Percentiles rank a stretch among this genome's conserved stretches.
phyloP scores from a whole-genome alignment of 768 basidiomycete genomes.

The Imleria badia region DNA sequence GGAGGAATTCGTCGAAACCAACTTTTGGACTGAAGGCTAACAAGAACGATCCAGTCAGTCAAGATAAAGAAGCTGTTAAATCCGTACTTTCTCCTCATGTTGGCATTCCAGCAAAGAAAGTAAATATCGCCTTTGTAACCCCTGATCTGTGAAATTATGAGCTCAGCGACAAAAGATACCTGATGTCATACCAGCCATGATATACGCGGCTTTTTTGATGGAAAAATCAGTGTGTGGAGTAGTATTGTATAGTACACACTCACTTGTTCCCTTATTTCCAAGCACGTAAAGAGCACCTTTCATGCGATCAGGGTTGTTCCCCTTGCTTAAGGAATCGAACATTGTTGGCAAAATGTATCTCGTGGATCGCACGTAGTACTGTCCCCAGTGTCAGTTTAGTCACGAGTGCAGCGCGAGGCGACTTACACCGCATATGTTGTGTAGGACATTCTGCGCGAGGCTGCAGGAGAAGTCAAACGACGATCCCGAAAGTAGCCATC shows the following conservation, averaged over 20 bases:
- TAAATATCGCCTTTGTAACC: constrained; percentile 56
- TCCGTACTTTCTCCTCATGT: constrained; percentile 77
- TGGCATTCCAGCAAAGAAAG: constrained; percentile 70
- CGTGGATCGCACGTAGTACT: constrained; percentile 75
- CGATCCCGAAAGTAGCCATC: background rate
- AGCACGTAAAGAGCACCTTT: constrained; percentile 89
- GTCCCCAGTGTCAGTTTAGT: constrained; percentile 12
- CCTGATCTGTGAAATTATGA: constrained; percentile 45
- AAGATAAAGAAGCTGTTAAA: constrained; percentile 25
- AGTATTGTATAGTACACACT: constrained; percentile 18
- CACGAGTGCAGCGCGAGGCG: background rate
- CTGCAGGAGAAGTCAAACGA: constrained; percentile 34
- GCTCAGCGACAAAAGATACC: constrained; percentile 5
- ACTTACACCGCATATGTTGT: constrained; percentile 64
- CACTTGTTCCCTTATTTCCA: constrained; percentile 70
- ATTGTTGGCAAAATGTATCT: constrained; percentile 60
- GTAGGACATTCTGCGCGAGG: constrained; percentile 66
- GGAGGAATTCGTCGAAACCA: constrained; percentile 46
- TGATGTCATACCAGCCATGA: constrained; percentile 56
- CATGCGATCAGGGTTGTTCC: constrained; percentile 88
- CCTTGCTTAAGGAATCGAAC: constrained; percentile 63
- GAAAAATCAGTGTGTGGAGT: constrained; percentile 9
- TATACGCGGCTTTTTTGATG: constrained; percentile 54
- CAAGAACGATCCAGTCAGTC: constrained; percentile 47
- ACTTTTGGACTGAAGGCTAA: constrained; percentile 18